phyloP scores from a whole-genome alignment of 139 green algal species.

The Astrephomene gubernaculifera region DNA sequence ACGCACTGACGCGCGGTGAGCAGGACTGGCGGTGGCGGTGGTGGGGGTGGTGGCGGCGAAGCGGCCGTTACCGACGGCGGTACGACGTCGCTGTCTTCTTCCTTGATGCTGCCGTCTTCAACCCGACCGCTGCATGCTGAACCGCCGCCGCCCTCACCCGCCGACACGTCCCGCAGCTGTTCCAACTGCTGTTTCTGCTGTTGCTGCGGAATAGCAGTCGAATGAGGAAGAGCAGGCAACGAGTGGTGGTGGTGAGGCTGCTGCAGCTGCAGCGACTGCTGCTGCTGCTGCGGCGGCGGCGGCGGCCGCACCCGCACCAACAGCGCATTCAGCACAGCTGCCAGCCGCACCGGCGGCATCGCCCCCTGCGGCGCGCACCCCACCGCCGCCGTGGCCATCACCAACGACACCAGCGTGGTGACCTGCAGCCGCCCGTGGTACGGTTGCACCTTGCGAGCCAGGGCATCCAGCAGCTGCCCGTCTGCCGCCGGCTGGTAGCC shows the following conservation, averaged over 20 bases:
- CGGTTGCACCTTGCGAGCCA: background rate
- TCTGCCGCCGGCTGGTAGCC: background rate
- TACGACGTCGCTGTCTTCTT: background rate
- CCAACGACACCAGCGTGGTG: background rate
- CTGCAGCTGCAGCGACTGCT: background rate
- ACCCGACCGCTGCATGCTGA: background rate
- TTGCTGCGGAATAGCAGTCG: background rate
- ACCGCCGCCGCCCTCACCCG: background rate
- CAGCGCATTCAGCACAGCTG: background rate
- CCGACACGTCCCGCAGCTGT: background rate
- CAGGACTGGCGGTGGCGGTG: too few relatives aligned
- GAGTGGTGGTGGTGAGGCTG: too few relatives aligned
- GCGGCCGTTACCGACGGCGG: background rate
- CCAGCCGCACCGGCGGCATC: background rate
- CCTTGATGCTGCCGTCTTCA: background rate
- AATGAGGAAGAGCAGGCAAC: too few relatives aligned
- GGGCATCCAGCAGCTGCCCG: background rate
- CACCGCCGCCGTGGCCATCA: background rate
- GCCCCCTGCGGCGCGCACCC: too few relatives aligned
- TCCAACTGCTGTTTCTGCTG: background rate
- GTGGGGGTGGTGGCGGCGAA: too few relatives aligned
- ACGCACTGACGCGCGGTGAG: conserved; percentile 17
- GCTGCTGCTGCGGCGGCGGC: background rate
- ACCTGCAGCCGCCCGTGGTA: background rate
- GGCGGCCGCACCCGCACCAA: conserved; percentile 5